phyloP scores from a whole-genome alignment of 768 basidiomycete genomes.

The Leccinum incarnatum region DNA sequence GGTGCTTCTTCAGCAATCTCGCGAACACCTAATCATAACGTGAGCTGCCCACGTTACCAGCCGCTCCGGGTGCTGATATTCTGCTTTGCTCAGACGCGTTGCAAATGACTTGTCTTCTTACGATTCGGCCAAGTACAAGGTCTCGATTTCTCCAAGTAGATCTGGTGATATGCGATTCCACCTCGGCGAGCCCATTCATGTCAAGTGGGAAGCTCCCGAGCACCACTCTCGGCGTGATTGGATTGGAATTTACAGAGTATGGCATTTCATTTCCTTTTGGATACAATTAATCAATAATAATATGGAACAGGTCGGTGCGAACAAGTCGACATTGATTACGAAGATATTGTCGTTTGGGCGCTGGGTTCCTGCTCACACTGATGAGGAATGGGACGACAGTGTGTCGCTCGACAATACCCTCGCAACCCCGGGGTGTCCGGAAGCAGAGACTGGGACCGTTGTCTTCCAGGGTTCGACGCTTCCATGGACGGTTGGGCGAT shows the following conservation, averaged over 20 bases:
- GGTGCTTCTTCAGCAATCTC: slow-evolving; percentile 82
- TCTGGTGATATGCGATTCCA: slow-evolving; percentile 65
- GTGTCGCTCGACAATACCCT: slow-evolving; percentile 51
- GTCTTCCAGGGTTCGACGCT: slow-evolving; percentile 76
- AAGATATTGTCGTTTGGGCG: slow-evolving; percentile 81
- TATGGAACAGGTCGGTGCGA: slow-evolving; percentile 75
- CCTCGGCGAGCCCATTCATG: slow-evolving; percentile 84
- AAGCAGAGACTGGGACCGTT: slow-evolving; percentile 59
- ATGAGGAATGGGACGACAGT: slow-evolving; percentile 93
- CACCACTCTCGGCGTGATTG: slow-evolving; percentile 91
- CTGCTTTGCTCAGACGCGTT: slow-evolving; percentile 53
- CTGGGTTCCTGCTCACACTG: slow-evolving; percentile 84
- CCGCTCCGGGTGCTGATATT: slow-evolving; percentile 1
- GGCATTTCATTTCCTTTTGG: slow-evolving; percentile 9
- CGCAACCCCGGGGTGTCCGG: slow-evolving; percentile 34
- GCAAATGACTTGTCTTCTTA: slow-evolving; percentile 77
- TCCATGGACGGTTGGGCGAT: slow-evolving; percentile 83
- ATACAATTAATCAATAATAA: neutral
- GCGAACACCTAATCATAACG: slow-evolving; percentile 91
- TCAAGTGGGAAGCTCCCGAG: slow-evolving; percentile 85
- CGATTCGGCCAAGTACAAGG: slow-evolving; percentile 76
- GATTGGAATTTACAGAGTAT: slow-evolving; percentile 89
- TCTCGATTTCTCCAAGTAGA: slow-evolving; percentile 54
- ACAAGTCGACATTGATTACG: slow-evolving; percentile 79
- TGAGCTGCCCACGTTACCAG: slow-evolving; percentile 38